Percentiles rank a stretch among this genome's conserved stretches.
These are phyloP conservation scores for Scenedesmus sp. DNA, from an alignment of 163 green algal genomes.

Conservation along the genomic window DNA sequence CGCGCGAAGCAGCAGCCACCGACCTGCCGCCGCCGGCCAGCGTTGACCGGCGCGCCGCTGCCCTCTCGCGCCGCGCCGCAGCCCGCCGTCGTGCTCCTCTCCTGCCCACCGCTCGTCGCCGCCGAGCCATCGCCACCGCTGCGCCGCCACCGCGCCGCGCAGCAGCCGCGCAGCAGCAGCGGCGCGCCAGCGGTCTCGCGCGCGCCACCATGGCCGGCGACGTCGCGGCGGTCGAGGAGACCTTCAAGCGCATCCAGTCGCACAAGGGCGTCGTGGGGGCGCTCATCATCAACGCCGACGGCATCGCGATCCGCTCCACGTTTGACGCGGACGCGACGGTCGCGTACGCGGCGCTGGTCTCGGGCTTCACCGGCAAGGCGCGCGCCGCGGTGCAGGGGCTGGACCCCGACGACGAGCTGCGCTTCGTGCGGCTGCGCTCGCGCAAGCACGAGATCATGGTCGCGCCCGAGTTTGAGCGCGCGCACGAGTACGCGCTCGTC, in stretches of 20 bases:
- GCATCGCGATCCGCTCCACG: constrained; percentile 72
- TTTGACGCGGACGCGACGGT: constrained; percentile 77
- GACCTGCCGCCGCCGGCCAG: too few species aligned
- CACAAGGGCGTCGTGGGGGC: constrained; percentile 66
- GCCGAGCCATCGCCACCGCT: too few species aligned
- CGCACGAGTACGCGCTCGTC: constrained; percentile 69
- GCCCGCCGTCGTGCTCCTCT: too few species aligned
- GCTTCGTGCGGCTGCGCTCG: constrained; percentile 67
- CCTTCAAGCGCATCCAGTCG: constrained; percentile 63
- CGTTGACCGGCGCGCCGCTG: too few species aligned
- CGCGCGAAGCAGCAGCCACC: too few species aligned
- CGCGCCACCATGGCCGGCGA: constrained; percentile 59
- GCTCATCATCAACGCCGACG: constrained; percentile 71
- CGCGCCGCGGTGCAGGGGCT: constrained; percentile 63
- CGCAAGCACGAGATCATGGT: constrained; percentile 83
- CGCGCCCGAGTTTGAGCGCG: constrained; percentile 71
- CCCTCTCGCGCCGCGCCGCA: too few species aligned
- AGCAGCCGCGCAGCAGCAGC: constrained; percentile 3
- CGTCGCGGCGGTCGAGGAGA: constrained; percentile 68
- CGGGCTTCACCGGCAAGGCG: constrained; percentile 72
- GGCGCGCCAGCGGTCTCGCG: background rate
- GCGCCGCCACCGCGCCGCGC: too few species aligned
- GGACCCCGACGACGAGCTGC: constrained; percentile 70
- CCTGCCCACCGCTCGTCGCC: too few species aligned
- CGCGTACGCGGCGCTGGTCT: constrained; percentile 72